phyloP scores from a whole-genome alignment of 495 filamentous ascomycete genomes.

The Bacidia gigantensis region DNA sequence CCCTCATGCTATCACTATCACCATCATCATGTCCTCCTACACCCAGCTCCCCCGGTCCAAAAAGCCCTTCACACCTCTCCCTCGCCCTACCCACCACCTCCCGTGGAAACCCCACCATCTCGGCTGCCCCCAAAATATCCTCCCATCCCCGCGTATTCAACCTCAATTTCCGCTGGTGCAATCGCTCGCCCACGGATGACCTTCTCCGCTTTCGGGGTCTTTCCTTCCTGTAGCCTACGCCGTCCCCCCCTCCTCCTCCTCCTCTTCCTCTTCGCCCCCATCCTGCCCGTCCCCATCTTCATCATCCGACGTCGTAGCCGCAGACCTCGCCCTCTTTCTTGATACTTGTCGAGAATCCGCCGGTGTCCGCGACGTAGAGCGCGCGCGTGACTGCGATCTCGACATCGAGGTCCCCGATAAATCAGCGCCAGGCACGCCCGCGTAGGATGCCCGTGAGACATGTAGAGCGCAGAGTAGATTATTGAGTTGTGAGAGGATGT shows the following conservation, averaged over 20 bases:
- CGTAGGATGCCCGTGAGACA: constrained; percentile 38
- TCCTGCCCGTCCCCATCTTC: not conserved
- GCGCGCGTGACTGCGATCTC: not conserved
- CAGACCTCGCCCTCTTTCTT: not conserved
- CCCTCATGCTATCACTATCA: not conserved
- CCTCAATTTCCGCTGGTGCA: constrained; percentile 12
- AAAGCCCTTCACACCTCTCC: constrained; percentile 55
- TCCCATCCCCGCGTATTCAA: constrained; percentile 61
- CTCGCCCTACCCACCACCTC: constrained; percentile 49
- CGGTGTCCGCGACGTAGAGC: not conserved
- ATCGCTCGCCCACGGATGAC: not conserved
- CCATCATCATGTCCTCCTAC: not conserved
- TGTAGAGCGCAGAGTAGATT: constrained; percentile 52
- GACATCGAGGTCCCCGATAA: not conserved
- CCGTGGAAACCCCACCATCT: constrained; percentile 50
- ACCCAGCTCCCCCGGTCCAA: constrained; percentile 40
- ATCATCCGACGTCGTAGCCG: not conserved
- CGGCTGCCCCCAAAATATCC: constrained; percentile 60
- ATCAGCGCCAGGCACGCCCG: constrained; percentile 17
- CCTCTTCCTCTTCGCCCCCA: not conserved
- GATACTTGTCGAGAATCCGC: not conserved
- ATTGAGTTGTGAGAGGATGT: constrained; percentile 53
- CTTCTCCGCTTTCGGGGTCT: not conserved
- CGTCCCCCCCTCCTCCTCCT: not conserved
- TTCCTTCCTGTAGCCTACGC: not conserved